Base-by-base conservation (phyloP, 148 eudicot species). In the Amaranthus cruentus region DNA sequence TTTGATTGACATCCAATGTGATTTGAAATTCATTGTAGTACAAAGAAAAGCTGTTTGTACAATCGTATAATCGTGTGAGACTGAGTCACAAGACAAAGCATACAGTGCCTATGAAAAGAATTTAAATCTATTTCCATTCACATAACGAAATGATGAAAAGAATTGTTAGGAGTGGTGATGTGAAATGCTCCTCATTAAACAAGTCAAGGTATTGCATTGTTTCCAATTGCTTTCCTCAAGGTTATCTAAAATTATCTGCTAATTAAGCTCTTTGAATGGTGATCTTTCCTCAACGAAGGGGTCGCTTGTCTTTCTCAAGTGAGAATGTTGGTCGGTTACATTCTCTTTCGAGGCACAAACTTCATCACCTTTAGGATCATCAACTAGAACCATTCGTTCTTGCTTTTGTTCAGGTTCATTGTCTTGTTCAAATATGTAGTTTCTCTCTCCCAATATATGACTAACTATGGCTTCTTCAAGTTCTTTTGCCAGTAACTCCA, bases 251-350 rank as follows among this genome's bases (percentile, higher is more conserved):
- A 6, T 47, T 13, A 61, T 54, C 42, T 67, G 50, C 72, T 75
- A 73, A 82, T 90, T 93, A 77, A 87, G 82, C 68, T 86, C 84
- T 85, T 87, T 93, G 62, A 93, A 81, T 9, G 93, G 93, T 7
- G 89, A 88, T 82, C 96, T 85, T 66, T 81, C 93, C 53, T 84
- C 85, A 42, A 73, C 62, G 73, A 76, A 55, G 42, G 77, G 51
- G 72, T 82, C 90, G 43, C 68, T 79, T 70, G 80, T 83, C 79
- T 84, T 92, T 54, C 68, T 63, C 49, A 47, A 21, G 12, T 70
- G 72, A 42, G 81, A 78, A 21, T 75, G 67, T 71, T 38, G 81
- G 72, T 72, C 42, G 57, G 69, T 70, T 52, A 67, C 66, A 68
- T 90, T 90, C 83, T 90, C 92, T 79, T 87, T 86, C 5, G 69